A percentile compares a stretch with the other conserved stretches of the same genome.
Conservation (phyloP, 768 basidiomycete genomes). For the Botryobasidium botryosum region DNA sequence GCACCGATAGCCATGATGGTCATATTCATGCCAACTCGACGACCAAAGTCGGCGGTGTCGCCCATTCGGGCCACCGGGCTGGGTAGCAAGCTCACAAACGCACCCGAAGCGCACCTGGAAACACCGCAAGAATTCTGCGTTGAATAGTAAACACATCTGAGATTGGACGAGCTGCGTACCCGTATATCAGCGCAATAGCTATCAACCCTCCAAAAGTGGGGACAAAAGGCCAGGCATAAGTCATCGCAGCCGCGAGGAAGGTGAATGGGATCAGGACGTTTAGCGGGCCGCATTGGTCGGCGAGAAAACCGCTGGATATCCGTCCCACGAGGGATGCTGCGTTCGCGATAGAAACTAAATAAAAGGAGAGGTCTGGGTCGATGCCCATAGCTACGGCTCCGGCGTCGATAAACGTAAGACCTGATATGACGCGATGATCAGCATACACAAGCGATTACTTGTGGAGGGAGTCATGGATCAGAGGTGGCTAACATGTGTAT, state of each 20-base stretch:
- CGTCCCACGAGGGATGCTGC: conserved; percentile 18
- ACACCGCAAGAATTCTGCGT: not conserved
- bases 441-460: no score
- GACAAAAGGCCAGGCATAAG: conserved; percentile 57
- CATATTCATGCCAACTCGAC: conserved; percentile 11
- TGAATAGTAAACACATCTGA: not conserved
- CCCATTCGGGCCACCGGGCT: conserved; percentile 10
- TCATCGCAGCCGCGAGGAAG: conserved; percentile 35
- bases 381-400: conserved; percentile 9
- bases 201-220: conserved; percentile 29
- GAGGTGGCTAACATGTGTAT: no score
- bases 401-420: conserved; percentile 15
- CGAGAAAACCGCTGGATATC: conserved; percentile 16
- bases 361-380: conserved; percentile 8
- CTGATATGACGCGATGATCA: conserved; percentile 4
- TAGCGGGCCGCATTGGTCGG: conserved; percentile 31
- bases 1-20: conserved; percentile 7
- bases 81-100: conserved; percentile 22
- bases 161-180: conserved; percentile 25
- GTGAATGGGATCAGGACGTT: conserved; percentile 56
- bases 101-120: conserved; percentile 40
- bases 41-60: conserved; percentile 7
- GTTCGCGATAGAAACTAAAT: conserved; percentile 17
- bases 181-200: conserved; percentile 42
- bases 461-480: no score